Evolutionary conservation across 164 flowering plant species (phyloP), one percentile per base, ranked within the genome.

Genomic region (Santalum album): DNA sequence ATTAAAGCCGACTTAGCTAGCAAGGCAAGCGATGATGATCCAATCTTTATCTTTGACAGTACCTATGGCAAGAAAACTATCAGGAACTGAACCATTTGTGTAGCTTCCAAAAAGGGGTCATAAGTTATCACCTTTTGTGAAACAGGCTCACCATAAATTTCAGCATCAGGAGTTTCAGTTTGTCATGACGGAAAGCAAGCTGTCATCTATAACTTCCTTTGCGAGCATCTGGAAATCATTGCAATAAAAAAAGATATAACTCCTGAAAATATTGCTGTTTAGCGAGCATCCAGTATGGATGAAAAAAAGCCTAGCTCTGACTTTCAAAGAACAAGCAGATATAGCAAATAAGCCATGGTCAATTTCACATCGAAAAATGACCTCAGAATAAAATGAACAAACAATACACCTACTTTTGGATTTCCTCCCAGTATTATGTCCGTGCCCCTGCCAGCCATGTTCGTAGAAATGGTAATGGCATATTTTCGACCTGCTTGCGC

Each of bases 381-480:
- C 26, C 18, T 15, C 14, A 25, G 16, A 3, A 6, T 42, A 60
- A 12, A 50, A 16, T 20, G 20, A 42, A 35, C 14, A 1, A 26
- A 17, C 22, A 47, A 29, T 12, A 29, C 1, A 68, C 79, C 25
- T 65, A 84, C 98, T 63, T 83, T 89, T 42, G 99, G 97, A 73
- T 92, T 92, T 73, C 97, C 99, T 66, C 99, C 99, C 6, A 89
- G 75, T 49, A 89, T 90, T 60, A 94, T 89, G 67, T 94, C 99
- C 50, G 99, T 94, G 60, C 99, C 99, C 66, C 99, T 75, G 50
- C 99, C 99, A 59, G 99, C 97, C 99, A 94, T 94, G 68, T 94
- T 94, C 21, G 99, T 94, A 44, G 99, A 89, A 64, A 94, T 80
- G 59, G 99, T 94, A 26, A 94, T 86, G 61, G 96, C 96, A 77